These are phyloP conservation scores for Penicillium nordicum DNA, from an alignment of 2,329 filamentous ascomycete genomes.

Conservation along the genomic window DNA sequence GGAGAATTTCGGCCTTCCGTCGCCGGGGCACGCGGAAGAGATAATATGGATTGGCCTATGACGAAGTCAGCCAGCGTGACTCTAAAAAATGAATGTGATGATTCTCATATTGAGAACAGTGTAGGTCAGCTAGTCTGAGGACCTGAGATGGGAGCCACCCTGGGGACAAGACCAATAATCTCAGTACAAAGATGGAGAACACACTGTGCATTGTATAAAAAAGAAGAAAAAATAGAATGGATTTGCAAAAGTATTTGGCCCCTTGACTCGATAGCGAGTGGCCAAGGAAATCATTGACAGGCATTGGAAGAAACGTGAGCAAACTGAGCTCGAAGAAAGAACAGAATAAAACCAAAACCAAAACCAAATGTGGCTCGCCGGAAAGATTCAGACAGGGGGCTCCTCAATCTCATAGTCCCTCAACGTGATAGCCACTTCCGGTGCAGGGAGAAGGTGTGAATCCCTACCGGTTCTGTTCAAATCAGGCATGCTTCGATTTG, in stretches of 20 bases:
- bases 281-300: constrained; percentile 8
- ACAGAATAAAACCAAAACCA: background rate
- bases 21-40: constrained; percentile 19
- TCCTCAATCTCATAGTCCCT: constrained; percentile 41
- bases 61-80: constrained; percentile 36
- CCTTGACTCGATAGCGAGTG: constrained; percentile 1
- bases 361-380: background rate
- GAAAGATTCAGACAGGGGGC: constrained; percentile 18
- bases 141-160: constrained; percentile 20
- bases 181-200: constrained; percentile 16
- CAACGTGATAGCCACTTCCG: constrained; percentile 29
- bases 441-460: constrained; percentile 31
- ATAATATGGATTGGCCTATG: constrained; percentile 32
- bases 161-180: constrained; percentile 3
- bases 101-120: constrained; percentile 6
- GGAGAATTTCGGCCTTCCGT: constrained; percentile 27
- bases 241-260: background rate
- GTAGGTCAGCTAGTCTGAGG: constrained; percentile 18
- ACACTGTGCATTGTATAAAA: background rate
- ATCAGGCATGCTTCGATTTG: constrained; percentile 27
- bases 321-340: background rate
- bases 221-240: background rate
- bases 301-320: background rate
- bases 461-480: constrained; percentile 32
- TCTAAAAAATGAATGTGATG: constrained; percentile 6